These are phyloP conservation scores for Claviceps fusiformis DNA, from an alignment of 2,329 filamentous ascomycete species.

Conservation along the genomic window DNA sequence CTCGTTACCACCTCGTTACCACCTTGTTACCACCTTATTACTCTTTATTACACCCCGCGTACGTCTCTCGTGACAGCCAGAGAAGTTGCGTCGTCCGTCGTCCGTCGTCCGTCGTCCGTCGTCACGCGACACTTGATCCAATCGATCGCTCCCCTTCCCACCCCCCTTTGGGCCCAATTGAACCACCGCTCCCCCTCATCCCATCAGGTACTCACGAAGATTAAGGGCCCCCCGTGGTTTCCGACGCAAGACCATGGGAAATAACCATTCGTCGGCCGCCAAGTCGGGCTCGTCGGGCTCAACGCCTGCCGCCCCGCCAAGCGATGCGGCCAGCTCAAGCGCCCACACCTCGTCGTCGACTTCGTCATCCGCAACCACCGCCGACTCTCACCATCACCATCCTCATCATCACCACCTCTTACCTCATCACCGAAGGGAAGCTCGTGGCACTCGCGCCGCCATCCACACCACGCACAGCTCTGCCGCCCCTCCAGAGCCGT, in stretches of 20 bases:
- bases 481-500: conserved; percentile 47
- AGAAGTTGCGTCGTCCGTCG: neutral
- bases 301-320: conserved; percentile 9
- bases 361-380: neutral
- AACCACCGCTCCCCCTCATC: neutral
- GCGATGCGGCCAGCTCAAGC: conserved; percentile 12
- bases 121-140: conserved; percentile 2
- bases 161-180: neutral
- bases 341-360: conserved; percentile 1
- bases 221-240: conserved; percentile 1
- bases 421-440: conserved; percentile 21
- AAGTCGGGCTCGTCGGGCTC: conserved; percentile 21
- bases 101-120: neutral
- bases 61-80: neutral
- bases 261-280: conserved; percentile 25
- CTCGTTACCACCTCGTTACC: too few relatives aligned
- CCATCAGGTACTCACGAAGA: neutral
- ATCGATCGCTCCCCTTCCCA: neutral
- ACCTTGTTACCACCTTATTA: too few relatives aligned
- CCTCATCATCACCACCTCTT: conserved; percentile 7
- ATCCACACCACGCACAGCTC: conserved; percentile 41
- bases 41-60: too few relatives aligned
- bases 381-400: neutral
- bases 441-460: conserved; percentile 38
- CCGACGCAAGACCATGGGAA: conserved; percentile 18